Conservation (phyloP, 192 early-diverging fungal species). For the Gorgonomyces haynaldii region DNA sequence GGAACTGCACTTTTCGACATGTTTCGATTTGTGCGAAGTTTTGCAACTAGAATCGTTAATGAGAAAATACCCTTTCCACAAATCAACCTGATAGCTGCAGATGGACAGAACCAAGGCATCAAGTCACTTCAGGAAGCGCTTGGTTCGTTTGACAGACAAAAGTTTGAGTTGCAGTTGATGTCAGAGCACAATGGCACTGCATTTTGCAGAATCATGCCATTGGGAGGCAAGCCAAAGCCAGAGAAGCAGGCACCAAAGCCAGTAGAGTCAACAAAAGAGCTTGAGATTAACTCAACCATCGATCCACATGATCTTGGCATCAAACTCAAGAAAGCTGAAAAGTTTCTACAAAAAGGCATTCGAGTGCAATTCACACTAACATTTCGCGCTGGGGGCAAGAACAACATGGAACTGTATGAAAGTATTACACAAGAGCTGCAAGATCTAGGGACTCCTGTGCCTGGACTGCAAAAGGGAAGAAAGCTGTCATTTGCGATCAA, state of each 20-base stretch:
- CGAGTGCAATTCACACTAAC: not conserved
- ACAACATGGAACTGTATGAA: not conserved
- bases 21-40: too few species aligned
- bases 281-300: not conserved
- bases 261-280: not conserved
- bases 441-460: not conserved
- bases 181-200: not conserved
- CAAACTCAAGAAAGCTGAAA: not conserved
- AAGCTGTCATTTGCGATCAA: not conserved
- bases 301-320: not conserved
- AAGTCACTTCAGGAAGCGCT: not conserved
- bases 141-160: not conserved
- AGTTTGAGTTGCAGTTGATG: not conserved
- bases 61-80: too few species aligned
- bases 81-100: too few species aligned
- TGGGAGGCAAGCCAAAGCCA: not conserved
- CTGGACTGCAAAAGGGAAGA: too few species aligned
- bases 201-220: not conserved
- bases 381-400: not conserved
- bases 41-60: too few species aligned
- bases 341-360: not conserved
- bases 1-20: too few species aligned
- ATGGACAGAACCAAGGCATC: not conserved
- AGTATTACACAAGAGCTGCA: not conserved
- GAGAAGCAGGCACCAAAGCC: not conserved